These are phyloP conservation scores for Colletotrichum sidae DNA, from an alignment of 2,329 filamentous ascomycete genomes.

Conservation along the genomic window DNA sequence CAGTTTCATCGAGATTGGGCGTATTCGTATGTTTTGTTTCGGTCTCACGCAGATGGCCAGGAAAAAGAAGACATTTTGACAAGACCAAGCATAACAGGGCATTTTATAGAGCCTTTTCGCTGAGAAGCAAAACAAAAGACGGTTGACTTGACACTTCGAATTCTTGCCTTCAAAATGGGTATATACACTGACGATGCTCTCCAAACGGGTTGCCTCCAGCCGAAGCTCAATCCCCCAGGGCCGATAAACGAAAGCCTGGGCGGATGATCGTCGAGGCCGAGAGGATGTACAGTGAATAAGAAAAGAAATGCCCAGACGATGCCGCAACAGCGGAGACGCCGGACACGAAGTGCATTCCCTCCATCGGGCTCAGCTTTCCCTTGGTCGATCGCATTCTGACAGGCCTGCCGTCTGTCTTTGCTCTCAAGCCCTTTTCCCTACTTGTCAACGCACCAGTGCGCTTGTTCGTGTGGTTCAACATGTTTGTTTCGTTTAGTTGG, in stretches of 20 bases:
- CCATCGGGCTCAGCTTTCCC: conserved; percentile 2
- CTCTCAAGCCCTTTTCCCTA: background rate
- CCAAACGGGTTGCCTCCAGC: conserved; percentile 28
- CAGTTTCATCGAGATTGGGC: conserved; percentile 13
- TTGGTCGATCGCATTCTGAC: conserved; percentile 5
- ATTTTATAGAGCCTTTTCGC: conserved; percentile 4
- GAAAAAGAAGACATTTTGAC: too few species aligned
- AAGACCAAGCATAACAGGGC: background rate
- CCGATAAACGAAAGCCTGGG: background rate
- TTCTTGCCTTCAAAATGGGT: conserved; percentile 14
- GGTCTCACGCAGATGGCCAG: too few species aligned
- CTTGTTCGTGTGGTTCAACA: background rate
- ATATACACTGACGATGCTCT: conserved; percentile 30
- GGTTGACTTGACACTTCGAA: conserved; percentile 7
- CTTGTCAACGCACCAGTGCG: conserved; percentile 3
- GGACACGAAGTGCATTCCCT: conserved; percentile 6
- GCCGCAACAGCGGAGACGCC: conserved; percentile 1
- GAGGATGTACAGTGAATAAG: conserved; percentile 29
- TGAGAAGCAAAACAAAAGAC: background rate
- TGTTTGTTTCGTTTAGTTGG: conserved; percentile 3
- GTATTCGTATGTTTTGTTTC: too few species aligned
- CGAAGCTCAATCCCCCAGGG: conserved; percentile 25
- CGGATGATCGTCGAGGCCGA: conserved; percentile 30
- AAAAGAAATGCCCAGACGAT: conserved; percentile 8
- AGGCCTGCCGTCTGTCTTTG: conserved; percentile 27